phyloP scores from a whole-genome alignment of 2,329 filamentous ascomycete species.

The Metarhizium humberi region DNA sequence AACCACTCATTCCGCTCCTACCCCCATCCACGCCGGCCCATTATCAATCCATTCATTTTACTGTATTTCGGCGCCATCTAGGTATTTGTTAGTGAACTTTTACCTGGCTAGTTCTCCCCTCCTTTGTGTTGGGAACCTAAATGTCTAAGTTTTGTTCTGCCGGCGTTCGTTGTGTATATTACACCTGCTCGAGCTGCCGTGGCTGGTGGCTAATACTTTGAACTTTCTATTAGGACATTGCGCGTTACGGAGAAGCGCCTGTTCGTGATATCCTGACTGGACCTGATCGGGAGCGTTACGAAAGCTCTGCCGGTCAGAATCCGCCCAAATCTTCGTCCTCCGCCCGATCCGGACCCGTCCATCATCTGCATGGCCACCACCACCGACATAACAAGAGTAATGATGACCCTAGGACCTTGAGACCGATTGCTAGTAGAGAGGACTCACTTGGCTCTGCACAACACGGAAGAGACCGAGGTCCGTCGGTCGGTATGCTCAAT shows the following conservation, averaged over 20 bases:
- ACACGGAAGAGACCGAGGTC: constrained; percentile 42
- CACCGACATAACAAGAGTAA: constrained; percentile 63
- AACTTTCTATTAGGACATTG: constrained; percentile 50
- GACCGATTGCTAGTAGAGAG: constrained; percentile 68
- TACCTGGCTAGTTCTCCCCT: neutral
- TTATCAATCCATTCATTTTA: constrained; percentile 2
- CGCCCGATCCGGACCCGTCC: constrained; percentile 48
- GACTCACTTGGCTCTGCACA: constrained; percentile 41
- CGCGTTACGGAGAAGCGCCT: constrained; percentile 67
- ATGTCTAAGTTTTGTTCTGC: neutral
- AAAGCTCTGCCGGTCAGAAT: constrained; percentile 31
- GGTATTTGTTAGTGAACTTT: neutral
- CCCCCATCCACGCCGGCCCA: neutral
- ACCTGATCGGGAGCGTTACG: constrained; percentile 60
- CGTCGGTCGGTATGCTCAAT: constrained; percentile 34
- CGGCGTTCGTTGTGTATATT: neutral
- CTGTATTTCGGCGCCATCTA: neutral
- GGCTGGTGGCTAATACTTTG: neutral
- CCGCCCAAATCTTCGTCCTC: constrained; percentile 56
- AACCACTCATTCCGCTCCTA: neutral
- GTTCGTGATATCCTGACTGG: constrained; percentile 61
- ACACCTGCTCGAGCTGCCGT: neutral
- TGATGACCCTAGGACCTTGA: constrained; percentile 55
- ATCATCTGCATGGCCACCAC: constrained; percentile 56
- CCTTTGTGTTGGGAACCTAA: neutral